Base-by-base conservation (phyloP, 306 rosid species). In the Lithocarpus polystachyus region DNA sequence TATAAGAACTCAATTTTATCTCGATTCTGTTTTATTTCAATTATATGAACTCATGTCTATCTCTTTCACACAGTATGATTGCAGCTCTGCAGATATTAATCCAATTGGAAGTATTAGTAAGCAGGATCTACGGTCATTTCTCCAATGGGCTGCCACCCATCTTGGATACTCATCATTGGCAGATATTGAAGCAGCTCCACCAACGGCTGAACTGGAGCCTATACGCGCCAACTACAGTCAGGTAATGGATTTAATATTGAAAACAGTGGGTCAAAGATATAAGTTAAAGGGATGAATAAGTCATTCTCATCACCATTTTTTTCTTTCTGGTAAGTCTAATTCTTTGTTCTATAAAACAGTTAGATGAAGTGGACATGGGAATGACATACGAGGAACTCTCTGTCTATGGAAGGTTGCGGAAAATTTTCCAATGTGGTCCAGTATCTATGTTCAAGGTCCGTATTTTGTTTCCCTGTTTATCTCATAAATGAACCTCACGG, bases 351-450 rank as follows among this genome's bases (percentile, higher is more conserved):
- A 69, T 60, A 72, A 75, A 74, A 72, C 88, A 92, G 96, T 89
- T 93, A 61, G 99, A 95, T 81, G 99, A 95, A 86, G 97, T 93
- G 53, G 98, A 95, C 87, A 93, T 93, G 99, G 99, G 97, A 78
- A 93, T 95, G 99, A 90, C 97, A 51, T 95, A 93, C 0, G 98
- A 95, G 80, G 99, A 93, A 82, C 95, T 95, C 81, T 95, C 98
- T 17, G 89, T 90, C 77, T 91, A 89, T 60, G 99, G 99, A 87
- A 89, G 99, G 84, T 67, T 95, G 51, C 86, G 98, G 45, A 95
- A 93, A 86, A 91, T 91, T 75, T 93, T 93, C 81, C 94, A 89
- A 1, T 93, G 98, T 67, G 98, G 99, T 75, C 98, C 97, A 33
- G 88, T 95, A 65, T 92, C 99, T 52, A 95, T 93, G 98, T 95